Percentiles rank a stretch among this genome's conserved stretches.
Conservation (phyloP, 2,329 filamentous ascomycete species). For the Ophiostoma quercus region DNA sequence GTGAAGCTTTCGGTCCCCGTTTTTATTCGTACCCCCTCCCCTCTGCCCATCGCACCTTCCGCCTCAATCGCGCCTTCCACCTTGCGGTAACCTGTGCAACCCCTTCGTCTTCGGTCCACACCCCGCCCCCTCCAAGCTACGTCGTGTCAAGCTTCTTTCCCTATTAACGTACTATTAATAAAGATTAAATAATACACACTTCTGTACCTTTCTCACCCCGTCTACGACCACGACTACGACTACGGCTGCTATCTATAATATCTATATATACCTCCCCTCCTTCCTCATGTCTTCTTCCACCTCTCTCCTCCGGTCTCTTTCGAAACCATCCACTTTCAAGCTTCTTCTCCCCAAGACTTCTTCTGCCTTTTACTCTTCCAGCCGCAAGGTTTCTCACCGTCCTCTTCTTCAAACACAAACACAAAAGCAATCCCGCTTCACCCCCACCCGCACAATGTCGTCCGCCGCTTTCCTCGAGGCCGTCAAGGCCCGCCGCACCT, state of each 20-base stretch:
- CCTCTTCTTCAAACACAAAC: conserved; percentile 16
- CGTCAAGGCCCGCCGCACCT: conserved; percentile 62
- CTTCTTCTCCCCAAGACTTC: conserved; percentile 16
- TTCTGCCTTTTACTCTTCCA: conserved; percentile 12
- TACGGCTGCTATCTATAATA: not conserved
- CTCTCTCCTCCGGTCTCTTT: conserved; percentile 6
- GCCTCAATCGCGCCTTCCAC: not conserved
- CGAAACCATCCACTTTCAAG: conserved; percentile 16
- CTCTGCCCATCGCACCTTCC: not conserved
- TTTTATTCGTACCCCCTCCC: not conserved
- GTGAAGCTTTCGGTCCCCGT: not conserved
- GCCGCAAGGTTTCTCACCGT: not conserved
- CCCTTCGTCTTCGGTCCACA: not conserved
- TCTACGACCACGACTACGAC: not conserved
- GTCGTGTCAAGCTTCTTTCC: conserved; percentile 1
- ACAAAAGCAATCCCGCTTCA: not conserved
- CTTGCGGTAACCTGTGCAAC: not conserved
- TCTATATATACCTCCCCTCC: conserved; percentile 11
- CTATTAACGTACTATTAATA: not conserved
- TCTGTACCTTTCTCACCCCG: not conserved
- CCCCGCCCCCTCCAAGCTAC: conserved; percentile 4
- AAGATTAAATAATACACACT: not conserved
- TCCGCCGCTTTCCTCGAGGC: conserved; percentile 56
- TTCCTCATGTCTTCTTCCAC: conserved; percentile 16
- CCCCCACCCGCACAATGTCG: conserved; percentile 39